Conservation (phyloP, 768 basidiomycete species). For the Boletus bicolor region DNA sequence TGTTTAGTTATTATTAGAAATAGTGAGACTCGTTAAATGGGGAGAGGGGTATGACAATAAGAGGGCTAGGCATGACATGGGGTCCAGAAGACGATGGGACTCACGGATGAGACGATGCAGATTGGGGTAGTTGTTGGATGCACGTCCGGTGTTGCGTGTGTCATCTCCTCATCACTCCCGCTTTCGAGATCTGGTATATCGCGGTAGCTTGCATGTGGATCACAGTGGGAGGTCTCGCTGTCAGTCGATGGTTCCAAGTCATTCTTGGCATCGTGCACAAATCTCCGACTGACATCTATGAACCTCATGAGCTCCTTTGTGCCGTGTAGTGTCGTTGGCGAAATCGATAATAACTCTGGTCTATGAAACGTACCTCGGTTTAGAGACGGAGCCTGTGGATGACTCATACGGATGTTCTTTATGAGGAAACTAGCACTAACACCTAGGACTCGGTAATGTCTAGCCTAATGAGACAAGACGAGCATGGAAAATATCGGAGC, state of each 20-base stretch:
- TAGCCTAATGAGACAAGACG: background rate
- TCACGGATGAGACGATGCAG: conserved; percentile 10
- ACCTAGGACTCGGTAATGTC: background rate
- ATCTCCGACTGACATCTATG: conserved; percentile 2
- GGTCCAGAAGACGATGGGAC: background rate
- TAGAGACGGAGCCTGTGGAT: conserved; percentile 4
- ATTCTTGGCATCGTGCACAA: conserved; percentile 13
- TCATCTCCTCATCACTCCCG: conserved; percentile 14
- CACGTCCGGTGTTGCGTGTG: background rate
- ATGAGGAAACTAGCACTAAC: background rate
- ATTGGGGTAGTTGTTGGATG: background rate
- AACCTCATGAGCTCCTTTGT: conserved; percentile 7
- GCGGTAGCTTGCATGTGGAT: background rate
- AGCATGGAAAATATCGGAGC: background rate
- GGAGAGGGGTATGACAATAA: background rate
- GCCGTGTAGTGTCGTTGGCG: background rate
- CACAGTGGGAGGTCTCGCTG: background rate
- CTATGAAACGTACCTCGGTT: conserved; percentile 11
- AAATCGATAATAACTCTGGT: background rate
- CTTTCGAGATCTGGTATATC: conserved; percentile 5
- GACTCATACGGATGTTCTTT: conserved; percentile 8
- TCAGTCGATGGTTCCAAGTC: background rate
- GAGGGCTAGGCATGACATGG: background rate
- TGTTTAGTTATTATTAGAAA: background rate
- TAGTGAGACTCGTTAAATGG: background rate